Evolutionary conservation across 1,284 basidiomycete species (phyloP).

Genomic region (Rhodofomes roseus): DNA sequence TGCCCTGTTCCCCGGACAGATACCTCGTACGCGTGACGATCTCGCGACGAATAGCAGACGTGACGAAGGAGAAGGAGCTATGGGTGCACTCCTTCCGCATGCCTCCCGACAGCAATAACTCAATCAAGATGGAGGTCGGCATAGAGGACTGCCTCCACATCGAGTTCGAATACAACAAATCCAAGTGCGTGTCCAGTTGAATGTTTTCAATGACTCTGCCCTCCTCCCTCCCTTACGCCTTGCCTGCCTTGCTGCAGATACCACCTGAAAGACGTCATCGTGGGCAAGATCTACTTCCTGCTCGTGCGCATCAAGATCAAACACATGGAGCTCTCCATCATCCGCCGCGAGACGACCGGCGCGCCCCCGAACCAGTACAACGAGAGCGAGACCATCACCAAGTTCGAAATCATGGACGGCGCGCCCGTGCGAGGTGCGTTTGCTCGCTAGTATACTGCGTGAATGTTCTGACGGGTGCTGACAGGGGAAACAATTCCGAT

Average conservation of each 20-base stretch:
- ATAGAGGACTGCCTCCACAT: conserved; percentile 99
- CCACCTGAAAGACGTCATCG: conserved; percentile 98
- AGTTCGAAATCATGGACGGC: conserved; percentile 99
- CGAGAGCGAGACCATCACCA: conserved; percentile 98
- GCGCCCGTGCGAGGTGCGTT: conserved; percentile 83
- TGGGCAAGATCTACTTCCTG: conserved; percentile 98
- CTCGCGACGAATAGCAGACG: conserved; percentile 88
- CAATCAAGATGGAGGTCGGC: conserved; percentile 99
- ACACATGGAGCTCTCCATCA: conserved; percentile 99
- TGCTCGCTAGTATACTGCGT: not conserved
- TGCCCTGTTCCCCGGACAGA: no score
- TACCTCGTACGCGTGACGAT: conserved; percentile 95
- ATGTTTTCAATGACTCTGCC: not conserved
- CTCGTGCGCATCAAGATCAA: conserved; percentile 99
- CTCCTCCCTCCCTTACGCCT: not conserved
- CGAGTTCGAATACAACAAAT: conserved; percentile 99
- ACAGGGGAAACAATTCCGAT: conserved; percentile 97
- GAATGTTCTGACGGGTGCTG: not conserved
- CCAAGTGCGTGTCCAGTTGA: conserved; percentile 67
- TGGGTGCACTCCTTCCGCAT: conserved; percentile 99
- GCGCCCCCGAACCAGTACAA: conserved; percentile 98
- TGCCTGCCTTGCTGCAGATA: conserved; percentile 55
- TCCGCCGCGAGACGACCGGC: conserved; percentile 95
- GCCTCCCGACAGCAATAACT: conserved; percentile 96
- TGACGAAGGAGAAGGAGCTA: conserved; percentile 87